A percentile compares a stretch with the other conserved stretches of the same genome.
phyloP scores from a whole-genome alignment of 257 asterid genomes.

The Lantana camara region DNA sequence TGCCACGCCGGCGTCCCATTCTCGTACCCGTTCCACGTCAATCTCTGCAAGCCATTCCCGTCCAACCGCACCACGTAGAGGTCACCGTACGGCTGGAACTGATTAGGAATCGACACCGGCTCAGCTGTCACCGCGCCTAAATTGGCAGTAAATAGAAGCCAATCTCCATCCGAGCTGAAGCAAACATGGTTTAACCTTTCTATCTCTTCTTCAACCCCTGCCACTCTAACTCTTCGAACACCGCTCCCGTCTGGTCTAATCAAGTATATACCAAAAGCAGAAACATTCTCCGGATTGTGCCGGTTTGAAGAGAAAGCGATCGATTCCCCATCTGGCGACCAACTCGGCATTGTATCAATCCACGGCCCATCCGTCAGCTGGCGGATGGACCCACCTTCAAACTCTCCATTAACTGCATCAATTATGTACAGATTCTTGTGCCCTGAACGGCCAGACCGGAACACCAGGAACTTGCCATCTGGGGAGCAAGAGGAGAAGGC shows the following conservation, averaged over 20 bases:
- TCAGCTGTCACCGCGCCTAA: conserved; percentile 75
- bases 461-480: conserved; percentile 67
- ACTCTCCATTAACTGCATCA: conserved; percentile 69
- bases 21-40: conserved; percentile 82
- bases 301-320: conserved; percentile 87
- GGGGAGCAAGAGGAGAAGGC: conserved; percentile 91
- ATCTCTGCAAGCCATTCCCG: conserved; percentile 67
- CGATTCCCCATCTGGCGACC: conserved; percentile 79
- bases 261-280: conserved; percentile 57
- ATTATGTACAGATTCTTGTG: conserved; percentile 71
- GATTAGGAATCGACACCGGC: conserved; percentile 77
- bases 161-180: conserved; percentile 72
- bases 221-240: conserved; percentile 49
- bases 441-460: conserved; percentile 80
- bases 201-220: conserved; percentile 45
- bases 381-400: conserved; percentile 58
- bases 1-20: conserved; percentile 85
- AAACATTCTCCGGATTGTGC: conserved; percentile 51
- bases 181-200: conserved; percentile 88
- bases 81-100: conserved; percentile 88
- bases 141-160: conserved; percentile 74
- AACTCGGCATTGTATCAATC: conserved; percentile 93
- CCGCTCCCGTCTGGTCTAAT: conserved; percentile 57
- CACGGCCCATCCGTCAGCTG: conserved; percentile 72
- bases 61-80: conserved; percentile 67